Base-by-base conservation (phyloP, 805 yeast species). In the Cyberlindnera petersonii region DNA sequence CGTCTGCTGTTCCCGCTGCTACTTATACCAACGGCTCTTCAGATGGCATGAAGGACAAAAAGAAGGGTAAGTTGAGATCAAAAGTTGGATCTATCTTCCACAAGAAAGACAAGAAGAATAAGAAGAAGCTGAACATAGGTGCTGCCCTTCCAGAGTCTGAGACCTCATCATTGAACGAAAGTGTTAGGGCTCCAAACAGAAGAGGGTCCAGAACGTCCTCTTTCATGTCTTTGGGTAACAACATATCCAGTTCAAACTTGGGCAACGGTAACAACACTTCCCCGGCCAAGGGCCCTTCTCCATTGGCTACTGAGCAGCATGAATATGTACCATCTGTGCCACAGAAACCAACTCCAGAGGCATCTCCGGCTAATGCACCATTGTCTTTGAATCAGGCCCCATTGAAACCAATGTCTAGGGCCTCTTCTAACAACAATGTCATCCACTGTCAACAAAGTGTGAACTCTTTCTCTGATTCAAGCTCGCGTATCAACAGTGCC, bases 21-120 rank as follows among this genome's bases (percentile, higher is more conserved):
- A 3, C 24, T 4, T 21, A 31, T 14, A 16, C 24, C 19, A 31
- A 22, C 15, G 33, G 32, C 13, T 19, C 24, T 7, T 24, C 33
- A 14, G 33, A 19, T 18, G 30, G 26, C 7, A 31, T 31, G 27
- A 56, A 56, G 33, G 48, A 53, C 35, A 62, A 61, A 42, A 44
- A 61, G 15, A 52, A 60, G 36, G 59, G 59, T 32, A 71, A 69
- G 32, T 59, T 85, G 51, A 77, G 76, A 60, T 82, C 88, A 6
- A 78, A 67, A 53, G 82, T 85, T 40, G 94, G 94, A 9, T 81
- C 93, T 1, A 74, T 85, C 46, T 78, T 85, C 52, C 80, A 83
- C 31, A 74, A 77, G 47, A 80, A 75, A 58, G 78, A 76, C 52
- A 67, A 69, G 45, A 65, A 66, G 32, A 60, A 61, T 18, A 62